Percentiles rank a stretch among this genome's conserved stretches.
These are phyloP conservation scores for Nissolia schottii DNA, from an alignment of 306 rosid genomes.

Conservation along the genomic window DNA sequence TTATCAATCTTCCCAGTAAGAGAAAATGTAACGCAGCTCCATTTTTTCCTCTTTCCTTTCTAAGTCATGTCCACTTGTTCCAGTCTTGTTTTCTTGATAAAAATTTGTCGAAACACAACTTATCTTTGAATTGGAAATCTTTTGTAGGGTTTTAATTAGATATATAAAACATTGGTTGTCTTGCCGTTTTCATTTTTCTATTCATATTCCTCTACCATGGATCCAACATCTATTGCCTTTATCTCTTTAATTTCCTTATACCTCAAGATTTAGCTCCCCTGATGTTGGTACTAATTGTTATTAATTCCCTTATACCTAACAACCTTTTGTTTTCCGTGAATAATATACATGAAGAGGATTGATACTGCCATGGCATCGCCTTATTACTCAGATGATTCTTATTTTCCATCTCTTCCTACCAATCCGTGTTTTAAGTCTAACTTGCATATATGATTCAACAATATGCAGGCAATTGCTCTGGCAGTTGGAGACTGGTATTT, in stretches of 20 bases:
- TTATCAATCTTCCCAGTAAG: background rate
- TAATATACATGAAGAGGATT: too few species aligned
- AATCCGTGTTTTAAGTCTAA: slow-evolving; percentile 28
- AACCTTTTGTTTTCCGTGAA: too few species aligned
- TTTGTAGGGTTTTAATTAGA: background rate
- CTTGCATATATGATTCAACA: background rate
- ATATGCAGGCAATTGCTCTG: slow-evolving; percentile 70
- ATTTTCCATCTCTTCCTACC: too few species aligned
- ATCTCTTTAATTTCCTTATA: background rate
- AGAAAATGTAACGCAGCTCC: too few species aligned
- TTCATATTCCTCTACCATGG: background rate
- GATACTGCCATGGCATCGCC: too few species aligned
- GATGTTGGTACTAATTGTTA: too few species aligned
- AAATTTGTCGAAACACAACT: background rate
- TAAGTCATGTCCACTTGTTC: background rate
- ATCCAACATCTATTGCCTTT: background rate
- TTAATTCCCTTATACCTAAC: too few species aligned
- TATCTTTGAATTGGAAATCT: background rate
- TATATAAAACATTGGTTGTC: background rate
- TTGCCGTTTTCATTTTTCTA: background rate
- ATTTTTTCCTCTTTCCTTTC: background rate
- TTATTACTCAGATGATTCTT: too few species aligned
- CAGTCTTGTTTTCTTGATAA: background rate
- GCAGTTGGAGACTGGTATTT: slow-evolving; percentile 96
- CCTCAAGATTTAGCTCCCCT: too few species aligned